Conservation (phyloP, 306 rosid species). For the Cucumis cinereus region DNA sequence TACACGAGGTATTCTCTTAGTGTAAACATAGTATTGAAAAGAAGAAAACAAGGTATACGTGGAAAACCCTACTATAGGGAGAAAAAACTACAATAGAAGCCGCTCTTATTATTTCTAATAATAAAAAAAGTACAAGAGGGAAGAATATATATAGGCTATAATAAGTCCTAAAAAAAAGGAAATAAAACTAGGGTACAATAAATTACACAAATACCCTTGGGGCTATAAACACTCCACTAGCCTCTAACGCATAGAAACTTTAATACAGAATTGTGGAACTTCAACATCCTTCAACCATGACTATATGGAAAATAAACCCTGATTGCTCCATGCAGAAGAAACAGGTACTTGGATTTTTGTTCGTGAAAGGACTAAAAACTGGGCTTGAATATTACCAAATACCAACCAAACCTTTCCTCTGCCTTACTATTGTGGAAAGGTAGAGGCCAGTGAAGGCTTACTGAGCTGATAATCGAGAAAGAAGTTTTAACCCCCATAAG, state of each 20-base stretch:
- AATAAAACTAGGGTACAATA: too few relatives aligned
- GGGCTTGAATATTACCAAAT: not conserved
- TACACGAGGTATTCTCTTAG: not conserved
- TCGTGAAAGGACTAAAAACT: not conserved
- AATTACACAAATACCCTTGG: too few relatives aligned
- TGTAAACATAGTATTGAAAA: too few relatives aligned
- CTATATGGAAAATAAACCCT: not conserved
- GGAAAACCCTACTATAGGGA: too few relatives aligned
- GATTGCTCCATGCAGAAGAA: not conserved
- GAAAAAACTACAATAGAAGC: too few relatives aligned
- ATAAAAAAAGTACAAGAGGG: too few relatives aligned
- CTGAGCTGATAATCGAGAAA: not conserved
- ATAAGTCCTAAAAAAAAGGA: too few relatives aligned
- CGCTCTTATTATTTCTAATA: too few relatives aligned
- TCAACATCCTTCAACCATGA: not conserved
- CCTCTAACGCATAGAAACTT: too few relatives aligned
- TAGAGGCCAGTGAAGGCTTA: not conserved
- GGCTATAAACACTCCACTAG: too few relatives aligned
- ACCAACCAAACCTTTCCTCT: not conserved
- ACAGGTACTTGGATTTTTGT: not conserved
- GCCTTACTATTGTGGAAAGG: not conserved
- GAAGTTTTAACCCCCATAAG: not conserved
- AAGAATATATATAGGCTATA: too few relatives aligned
- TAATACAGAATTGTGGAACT: not conserved
- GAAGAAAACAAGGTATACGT: too few relatives aligned